phyloP scores from a whole-genome alignment of 208 protist species.

The Leishmania martiniquensis region DNA sequence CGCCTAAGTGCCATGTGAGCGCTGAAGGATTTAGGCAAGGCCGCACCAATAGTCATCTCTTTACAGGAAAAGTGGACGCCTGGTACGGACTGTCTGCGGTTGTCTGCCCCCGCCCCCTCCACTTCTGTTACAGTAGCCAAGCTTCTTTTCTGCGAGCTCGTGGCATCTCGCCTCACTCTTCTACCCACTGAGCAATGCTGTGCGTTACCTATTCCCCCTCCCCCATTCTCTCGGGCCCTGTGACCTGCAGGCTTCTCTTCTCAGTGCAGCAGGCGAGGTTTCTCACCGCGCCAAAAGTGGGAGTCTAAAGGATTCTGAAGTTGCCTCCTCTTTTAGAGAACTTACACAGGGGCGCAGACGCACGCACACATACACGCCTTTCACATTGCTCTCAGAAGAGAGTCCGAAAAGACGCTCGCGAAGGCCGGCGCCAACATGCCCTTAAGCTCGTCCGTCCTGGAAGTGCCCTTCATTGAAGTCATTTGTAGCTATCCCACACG shows the following conservation, averaged over 20 bases:
- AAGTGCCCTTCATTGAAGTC: constrained; percentile 50
- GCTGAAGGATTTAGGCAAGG: not conserved
- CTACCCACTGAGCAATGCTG: not conserved
- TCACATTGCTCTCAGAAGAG: not conserved
- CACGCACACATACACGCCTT: not conserved
- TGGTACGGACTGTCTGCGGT: not conserved
- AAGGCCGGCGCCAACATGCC: constrained; percentile 5
- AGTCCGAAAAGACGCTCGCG: not conserved
- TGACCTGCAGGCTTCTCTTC: not conserved
- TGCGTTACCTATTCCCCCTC: not conserved
- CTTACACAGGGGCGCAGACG: not conserved
- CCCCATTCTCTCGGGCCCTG: not conserved
- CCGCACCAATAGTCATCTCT: not conserved
- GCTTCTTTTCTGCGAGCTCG: not conserved
- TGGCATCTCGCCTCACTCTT: not conserved
- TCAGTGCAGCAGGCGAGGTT: not conserved
- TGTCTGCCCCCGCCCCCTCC: not conserved
- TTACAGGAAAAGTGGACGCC: not conserved
- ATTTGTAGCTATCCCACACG: constrained; percentile 57
- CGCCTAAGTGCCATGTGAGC: not conserved
- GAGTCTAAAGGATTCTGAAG: not conserved
- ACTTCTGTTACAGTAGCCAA: too few species aligned
- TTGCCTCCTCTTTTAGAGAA: not conserved
- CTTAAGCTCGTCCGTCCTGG: constrained; percentile 17
- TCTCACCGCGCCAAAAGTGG: not conserved